These are phyloP conservation scores for Austroboletus niveus DNA, from an alignment of 1,284 basidiomycete species.

Conservation along the genomic window DNA sequence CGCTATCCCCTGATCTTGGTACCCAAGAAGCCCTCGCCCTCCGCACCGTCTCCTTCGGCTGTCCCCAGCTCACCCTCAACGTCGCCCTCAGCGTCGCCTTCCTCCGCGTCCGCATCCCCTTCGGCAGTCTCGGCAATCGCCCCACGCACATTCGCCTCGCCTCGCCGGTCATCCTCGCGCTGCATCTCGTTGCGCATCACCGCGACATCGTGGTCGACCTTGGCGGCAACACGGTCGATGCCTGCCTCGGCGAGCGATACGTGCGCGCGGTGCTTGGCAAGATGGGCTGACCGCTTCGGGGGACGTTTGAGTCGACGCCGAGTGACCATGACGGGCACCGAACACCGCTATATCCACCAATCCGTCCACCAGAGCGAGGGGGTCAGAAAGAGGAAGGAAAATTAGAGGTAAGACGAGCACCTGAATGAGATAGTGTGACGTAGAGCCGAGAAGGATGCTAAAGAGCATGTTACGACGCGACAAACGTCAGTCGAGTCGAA, in stretches of 20 bases:
- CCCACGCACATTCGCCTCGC: slow-evolving; percentile 18
- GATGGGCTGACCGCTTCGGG: slow-evolving; percentile 60
- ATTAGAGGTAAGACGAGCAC: slow-evolving; percentile 33
- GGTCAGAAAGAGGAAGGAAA: neutral
- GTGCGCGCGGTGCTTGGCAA: slow-evolving; percentile 62
- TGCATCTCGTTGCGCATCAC: slow-evolving; percentile 69
- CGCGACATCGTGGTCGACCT: slow-evolving; percentile 71
- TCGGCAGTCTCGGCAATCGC: slow-evolving; percentile 37
- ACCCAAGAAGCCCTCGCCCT: slow-evolving; percentile 31
- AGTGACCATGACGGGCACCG: slow-evolving; percentile 90
- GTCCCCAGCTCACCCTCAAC: slow-evolving; percentile 34
- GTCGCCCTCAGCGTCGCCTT: slow-evolving; percentile 19
- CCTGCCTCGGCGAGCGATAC: slow-evolving; percentile 85
- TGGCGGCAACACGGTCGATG: slow-evolving; percentile 76
- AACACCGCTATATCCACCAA: slow-evolving; percentile 59
- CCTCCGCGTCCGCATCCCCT: slow-evolving; percentile 15
- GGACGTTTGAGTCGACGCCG: slow-evolving; percentile 79
- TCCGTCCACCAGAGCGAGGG: too few species aligned
- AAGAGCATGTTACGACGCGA: slow-evolving; percentile 47
- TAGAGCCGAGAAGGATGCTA: slow-evolving; percentile 84
- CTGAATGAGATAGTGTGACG: slow-evolving; percentile 95
- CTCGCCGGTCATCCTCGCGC: slow-evolving; percentile 55
- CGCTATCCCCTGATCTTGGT: slow-evolving; percentile 22
- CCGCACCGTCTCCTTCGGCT: slow-evolving; percentile 24
- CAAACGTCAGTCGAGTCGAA: neutral